Evolutionary conservation across 805 yeast species (phyloP).

Genomic region (Wickerhamiella galacta): DNA sequence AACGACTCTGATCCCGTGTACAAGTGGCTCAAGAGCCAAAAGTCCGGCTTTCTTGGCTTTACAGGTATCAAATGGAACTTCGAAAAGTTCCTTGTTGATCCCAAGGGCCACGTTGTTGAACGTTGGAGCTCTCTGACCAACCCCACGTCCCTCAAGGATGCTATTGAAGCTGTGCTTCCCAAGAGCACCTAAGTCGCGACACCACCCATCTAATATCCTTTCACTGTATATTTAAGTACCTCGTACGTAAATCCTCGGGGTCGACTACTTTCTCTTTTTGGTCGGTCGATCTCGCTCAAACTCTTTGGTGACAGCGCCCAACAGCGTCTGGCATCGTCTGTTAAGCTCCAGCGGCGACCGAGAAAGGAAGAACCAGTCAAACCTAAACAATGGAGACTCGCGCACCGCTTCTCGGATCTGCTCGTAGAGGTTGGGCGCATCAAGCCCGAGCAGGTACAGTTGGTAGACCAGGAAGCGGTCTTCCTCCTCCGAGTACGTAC

Average conservation of each 20-base stretch:
- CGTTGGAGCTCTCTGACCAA: constrained; percentile 53
- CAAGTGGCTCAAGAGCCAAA: constrained; percentile 51
- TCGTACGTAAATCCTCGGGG: no score
- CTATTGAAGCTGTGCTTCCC: constrained; percentile 39
- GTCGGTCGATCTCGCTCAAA: constrained; percentile 7
- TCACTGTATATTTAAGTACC: no score
- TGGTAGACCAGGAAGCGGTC: constrained; percentile 76
- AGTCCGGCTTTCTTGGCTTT: constrained; percentile 47
- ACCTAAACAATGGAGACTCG: constrained; percentile 59
- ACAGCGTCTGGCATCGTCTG: constrained; percentile 65
- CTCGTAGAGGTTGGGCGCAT: constrained; percentile 63
- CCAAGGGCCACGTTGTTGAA: constrained; percentile 38
- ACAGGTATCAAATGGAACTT: constrained; percentile 65
- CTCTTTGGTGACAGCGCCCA: constrained; percentile 63
- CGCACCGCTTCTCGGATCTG: constrained; percentile 57
- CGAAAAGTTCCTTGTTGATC: constrained; percentile 51
- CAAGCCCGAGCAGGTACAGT: constrained; percentile 66
- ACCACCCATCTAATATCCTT: no score
- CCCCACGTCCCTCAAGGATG: constrained; percentile 43
- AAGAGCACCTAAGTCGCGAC: neutral
- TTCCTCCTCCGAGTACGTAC: constrained; percentile 71
- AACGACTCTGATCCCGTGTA: constrained; percentile 63
- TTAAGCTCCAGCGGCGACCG: constrained; percentile 62
- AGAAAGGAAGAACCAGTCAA: constrained; percentile 75
- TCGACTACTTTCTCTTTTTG: no score